Percentiles rank a stretch among this genome's conserved stretches.
Evolutionary conservation across 2,329 filamentous ascomycete species (phyloP).

Genomic region (Xenosphaeropsis pyriputrescens): DNA sequence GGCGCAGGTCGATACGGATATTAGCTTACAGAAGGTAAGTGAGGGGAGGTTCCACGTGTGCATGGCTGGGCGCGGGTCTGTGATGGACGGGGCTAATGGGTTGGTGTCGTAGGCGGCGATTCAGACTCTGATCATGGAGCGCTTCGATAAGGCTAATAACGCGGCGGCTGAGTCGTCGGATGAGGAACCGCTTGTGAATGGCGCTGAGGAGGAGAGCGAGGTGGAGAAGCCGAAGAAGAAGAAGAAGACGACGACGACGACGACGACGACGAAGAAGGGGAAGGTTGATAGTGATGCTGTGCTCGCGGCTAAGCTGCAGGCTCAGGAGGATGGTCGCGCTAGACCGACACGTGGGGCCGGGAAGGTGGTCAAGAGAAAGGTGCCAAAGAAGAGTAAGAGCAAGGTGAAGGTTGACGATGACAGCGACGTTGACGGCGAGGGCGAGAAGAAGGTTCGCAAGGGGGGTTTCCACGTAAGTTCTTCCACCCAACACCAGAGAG

Average conservation of each 20-base stretch:
- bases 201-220: slow-evolving; percentile 23
- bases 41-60: slow-evolving; percentile 1
- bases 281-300: slow-evolving; percentile 70
- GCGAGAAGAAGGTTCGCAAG: slow-evolving; percentile 58
- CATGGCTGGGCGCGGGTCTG: slow-evolving; percentile 1
- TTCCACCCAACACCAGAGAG: slow-evolving; percentile 13
- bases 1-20: slow-evolving; percentile 16
- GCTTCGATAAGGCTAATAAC: slow-evolving; percentile 31
- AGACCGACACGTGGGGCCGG: slow-evolving; percentile 54
- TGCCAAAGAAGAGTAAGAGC: slow-evolving; percentile 55
- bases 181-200: slow-evolving; percentile 48
- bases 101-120: slow-evolving; percentile 26
- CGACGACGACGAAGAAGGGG: slow-evolving; percentile 37
- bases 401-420: slow-evolving; percentile 69
- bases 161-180: slow-evolving; percentile 2
- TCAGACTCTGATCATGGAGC: slow-evolving; percentile 36
- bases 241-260: slow-evolving; percentile 30
- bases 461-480: slow-evolving; percentile 71
- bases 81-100: no score
- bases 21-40: slow-evolving; percentile 21
- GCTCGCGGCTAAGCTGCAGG: slow-evolving; percentile 77
- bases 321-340: slow-evolving; percentile 66
- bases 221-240: slow-evolving; percentile 46
- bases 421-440: slow-evolving; percentile 49
- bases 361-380: slow-evolving; percentile 46